Percentiles rank a stretch among this genome's conserved stretches.
phyloP scores from a whole-genome alignment of 2,329 filamentous ascomycete species.

The Leptodontidium sp. region DNA sequence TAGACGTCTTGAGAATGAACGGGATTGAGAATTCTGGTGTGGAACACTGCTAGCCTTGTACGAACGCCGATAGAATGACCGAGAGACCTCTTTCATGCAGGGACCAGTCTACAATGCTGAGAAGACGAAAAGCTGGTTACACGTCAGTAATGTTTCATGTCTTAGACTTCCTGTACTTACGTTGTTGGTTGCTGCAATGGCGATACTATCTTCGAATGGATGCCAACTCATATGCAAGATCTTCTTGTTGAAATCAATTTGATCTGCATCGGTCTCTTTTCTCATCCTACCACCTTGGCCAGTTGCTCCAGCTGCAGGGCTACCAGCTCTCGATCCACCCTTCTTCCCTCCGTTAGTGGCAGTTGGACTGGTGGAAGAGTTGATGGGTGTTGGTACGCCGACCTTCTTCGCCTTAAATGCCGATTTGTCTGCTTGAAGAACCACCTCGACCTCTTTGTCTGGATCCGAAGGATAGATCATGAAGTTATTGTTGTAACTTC shows the following conservation, averaged over 20 bases:
- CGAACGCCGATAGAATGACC: constrained; percentile 46
- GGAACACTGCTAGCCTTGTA: constrained; percentile 41
- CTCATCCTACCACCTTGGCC: constrained; percentile 93
- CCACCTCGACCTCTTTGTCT: constrained; percentile 95
- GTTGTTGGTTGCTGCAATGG: constrained; percentile 99
- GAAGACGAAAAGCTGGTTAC: constrained; percentile 75
- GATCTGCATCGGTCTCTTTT: constrained; percentile 98
- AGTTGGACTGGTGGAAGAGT: constrained; percentile 77
- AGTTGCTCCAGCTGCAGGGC: constrained; percentile 76
- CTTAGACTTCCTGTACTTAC: constrained; percentile 64
- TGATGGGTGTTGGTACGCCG: constrained; percentile 96
- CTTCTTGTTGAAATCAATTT: constrained; percentile 99
- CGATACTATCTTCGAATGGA: constrained; percentile 99
- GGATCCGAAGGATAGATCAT: constrained; percentile 99
- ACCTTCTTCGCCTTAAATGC: constrained; percentile 99
- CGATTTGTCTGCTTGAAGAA: constrained; percentile 97
- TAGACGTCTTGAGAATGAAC: constrained; percentile 37
- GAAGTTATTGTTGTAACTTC: constrained; percentile 99
- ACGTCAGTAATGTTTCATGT: constrained; percentile 28
- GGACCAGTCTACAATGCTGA: constrained; percentile 68
- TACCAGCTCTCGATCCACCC: constrained; percentile 84
- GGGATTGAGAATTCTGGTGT: constrained; percentile 35
- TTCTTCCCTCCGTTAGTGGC: constrained; percentile 82
- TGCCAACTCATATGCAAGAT: constrained; percentile 99
- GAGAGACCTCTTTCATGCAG: constrained; percentile 41